Conservation (phyloP, 2,329 filamentous ascomycete genomes). For the Grosmannia penicillata region DNA sequence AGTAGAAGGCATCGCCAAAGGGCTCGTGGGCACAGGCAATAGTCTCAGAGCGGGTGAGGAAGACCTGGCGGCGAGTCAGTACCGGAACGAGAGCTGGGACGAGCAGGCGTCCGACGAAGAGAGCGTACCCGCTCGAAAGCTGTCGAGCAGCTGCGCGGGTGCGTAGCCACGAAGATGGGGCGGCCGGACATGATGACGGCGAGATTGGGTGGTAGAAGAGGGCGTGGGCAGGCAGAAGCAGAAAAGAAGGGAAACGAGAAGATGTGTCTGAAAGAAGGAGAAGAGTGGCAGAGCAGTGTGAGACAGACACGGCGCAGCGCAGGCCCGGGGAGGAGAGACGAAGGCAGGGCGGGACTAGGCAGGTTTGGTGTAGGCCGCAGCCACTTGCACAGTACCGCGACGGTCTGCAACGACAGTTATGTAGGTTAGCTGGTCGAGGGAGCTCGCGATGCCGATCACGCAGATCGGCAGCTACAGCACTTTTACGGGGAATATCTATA, state of each 20-base stretch:
- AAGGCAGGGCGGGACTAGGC: too few relatives aligned
- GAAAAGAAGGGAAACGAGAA: background rate
- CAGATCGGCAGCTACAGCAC: too few relatives aligned
- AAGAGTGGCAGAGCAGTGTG: too few relatives aligned
- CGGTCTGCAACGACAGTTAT: too few relatives aligned
- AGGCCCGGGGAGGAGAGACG: too few relatives aligned
- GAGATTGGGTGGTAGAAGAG: background rate
- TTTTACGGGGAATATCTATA: too few relatives aligned
- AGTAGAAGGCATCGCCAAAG: conserved; percentile 95
- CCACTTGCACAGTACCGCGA: too few relatives aligned
- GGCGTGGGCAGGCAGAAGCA: background rate
- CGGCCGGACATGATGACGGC: conserved; percentile 50
- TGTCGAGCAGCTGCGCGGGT: conserved; percentile 89
- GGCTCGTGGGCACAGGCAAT: conserved; percentile 85
- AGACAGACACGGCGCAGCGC: too few relatives aligned
- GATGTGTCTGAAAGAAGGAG: background rate
- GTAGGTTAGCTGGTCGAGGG: too few relatives aligned
- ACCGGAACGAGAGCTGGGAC: background rate
- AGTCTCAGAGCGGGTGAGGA: conserved; percentile 81
- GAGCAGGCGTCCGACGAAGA: too few relatives aligned
- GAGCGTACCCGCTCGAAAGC: conserved; percentile 75
- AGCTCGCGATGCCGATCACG: too few relatives aligned
- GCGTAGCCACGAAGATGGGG: conserved; percentile 84
- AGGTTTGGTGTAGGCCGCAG: too few relatives aligned
- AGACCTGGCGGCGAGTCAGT: conserved; percentile 46